A percentile compares a stretch with the other conserved stretches of the same genome.
These are phyloP conservation scores for Psilocybe mexicana DNA, from an alignment of 1,284 basidiomycete genomes.

Conservation along the genomic window DNA sequence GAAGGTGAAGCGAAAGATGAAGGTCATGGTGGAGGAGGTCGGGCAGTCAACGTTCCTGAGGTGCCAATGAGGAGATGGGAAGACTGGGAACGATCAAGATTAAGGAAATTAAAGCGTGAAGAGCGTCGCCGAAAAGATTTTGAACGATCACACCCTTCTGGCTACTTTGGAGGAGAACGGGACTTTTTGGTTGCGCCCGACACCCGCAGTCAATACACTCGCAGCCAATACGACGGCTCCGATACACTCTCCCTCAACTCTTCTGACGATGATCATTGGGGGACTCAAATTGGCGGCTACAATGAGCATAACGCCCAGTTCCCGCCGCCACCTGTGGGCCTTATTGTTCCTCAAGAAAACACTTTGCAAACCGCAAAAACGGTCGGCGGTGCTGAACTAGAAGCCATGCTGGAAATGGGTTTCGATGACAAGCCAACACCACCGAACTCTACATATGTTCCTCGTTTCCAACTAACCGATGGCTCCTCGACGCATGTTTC, in stretches of 20 bases:
- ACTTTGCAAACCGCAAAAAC: slow-evolving; percentile 56
- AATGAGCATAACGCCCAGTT: slow-evolving; percentile 81
- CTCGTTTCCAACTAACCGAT: slow-evolving; percentile 66
- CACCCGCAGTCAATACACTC: slow-evolving; percentile 47
- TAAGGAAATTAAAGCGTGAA: slow-evolving; percentile 90
- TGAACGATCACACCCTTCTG: slow-evolving; percentile 70
- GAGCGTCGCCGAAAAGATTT: slow-evolving; percentile 82
- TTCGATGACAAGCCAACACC: slow-evolving; percentile 73
- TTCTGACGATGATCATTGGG: slow-evolving; percentile 95
- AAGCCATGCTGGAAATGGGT: slow-evolving; percentile 86
- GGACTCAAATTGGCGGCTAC: slow-evolving; percentile 81
- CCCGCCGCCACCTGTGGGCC: slow-evolving; percentile 80
- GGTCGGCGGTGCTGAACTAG: slow-evolving; percentile 75
- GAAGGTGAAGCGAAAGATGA: slow-evolving; percentile 83
- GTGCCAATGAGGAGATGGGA: slow-evolving; percentile 96
- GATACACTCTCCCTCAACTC: slow-evolving; percentile 79
- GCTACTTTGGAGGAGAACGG: slow-evolving; percentile 63
- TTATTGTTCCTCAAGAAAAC: slow-evolving; percentile 48
- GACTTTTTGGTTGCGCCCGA: slow-evolving; percentile 61
- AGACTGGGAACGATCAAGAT: slow-evolving; percentile 97
- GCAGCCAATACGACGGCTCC: slow-evolving; percentile 62
- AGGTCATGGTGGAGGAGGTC: slow-evolving; percentile 73
- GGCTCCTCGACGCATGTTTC: slow-evolving; percentile 46
- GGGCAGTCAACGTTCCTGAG: slow-evolving; percentile 56
- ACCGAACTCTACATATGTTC: slow-evolving; percentile 38